A percentile compares a stretch with the other conserved stretches of the same genome.
These are phyloP conservation scores for Aspergillus costaricaensis DNA, from an alignment of 2,329 filamentous ascomycete genomes.

Conservation along the genomic window DNA sequence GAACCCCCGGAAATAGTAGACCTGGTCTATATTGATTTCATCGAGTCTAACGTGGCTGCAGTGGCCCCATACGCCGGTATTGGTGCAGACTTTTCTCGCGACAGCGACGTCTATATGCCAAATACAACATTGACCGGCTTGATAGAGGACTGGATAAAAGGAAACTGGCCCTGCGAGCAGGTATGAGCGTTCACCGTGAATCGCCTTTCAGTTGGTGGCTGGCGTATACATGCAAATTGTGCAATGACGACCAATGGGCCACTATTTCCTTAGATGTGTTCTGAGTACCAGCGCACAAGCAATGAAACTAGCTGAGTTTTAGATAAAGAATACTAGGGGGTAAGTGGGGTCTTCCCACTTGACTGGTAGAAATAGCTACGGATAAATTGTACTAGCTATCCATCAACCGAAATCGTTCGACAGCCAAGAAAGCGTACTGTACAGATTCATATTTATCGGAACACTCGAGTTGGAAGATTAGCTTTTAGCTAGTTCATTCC, in stretches of 20 bases:
- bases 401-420: background rate
- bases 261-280: background rate
- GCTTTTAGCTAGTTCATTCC: conserved; percentile 25
- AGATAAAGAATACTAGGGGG: background rate
- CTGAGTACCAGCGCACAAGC: background rate
- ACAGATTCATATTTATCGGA: background rate
- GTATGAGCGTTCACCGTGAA: conserved; percentile 1
- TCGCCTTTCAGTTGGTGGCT: background rate
- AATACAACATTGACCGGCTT: conserved; percentile 59
- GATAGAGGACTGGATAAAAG: conserved; percentile 60
- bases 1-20: conserved; percentile 72
- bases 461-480: background rate
- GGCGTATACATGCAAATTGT: background rate
- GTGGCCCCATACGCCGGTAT: conserved; percentile 67
- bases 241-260: background rate
- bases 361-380: too few relatives aligned
- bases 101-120: conserved; percentile 56
- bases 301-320: background rate
- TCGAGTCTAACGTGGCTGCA: conserved; percentile 76
- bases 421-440: background rate
- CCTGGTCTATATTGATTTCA: conserved; percentile 87
- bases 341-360: background rate
- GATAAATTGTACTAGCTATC: background rate
- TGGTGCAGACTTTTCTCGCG: conserved; percentile 48
- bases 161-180: conserved; percentile 53